Conservation (phyloP, 1,284 basidiomycete genomes). For the Tylopilus sp. region DNA sequence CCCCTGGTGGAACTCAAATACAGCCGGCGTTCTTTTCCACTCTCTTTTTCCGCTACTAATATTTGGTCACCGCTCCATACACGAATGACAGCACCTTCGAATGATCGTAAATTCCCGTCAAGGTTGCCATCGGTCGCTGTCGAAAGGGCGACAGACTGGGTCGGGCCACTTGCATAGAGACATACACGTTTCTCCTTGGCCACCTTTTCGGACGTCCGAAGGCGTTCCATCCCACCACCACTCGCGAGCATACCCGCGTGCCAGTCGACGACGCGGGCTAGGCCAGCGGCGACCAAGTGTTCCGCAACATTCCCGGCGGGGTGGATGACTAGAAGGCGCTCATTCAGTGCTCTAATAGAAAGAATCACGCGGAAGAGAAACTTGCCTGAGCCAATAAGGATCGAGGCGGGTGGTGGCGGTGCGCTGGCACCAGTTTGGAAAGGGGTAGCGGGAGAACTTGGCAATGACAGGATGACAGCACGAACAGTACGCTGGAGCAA, state of each 20-base stretch:
- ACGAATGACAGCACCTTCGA: constrained; percentile 83
- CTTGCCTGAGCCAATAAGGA: constrained; percentile 86
- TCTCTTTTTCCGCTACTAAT: constrained; percentile 73
- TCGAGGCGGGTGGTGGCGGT: constrained; percentile 66
- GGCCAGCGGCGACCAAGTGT: constrained; percentile 77
- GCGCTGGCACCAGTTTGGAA: constrained; percentile 70
- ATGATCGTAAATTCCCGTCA: constrained; percentile 39
- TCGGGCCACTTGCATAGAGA: constrained; percentile 66
- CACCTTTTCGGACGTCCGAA: constrained; percentile 78
- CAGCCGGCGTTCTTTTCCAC: constrained; percentile 74
- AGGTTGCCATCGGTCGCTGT: constrained; percentile 43
- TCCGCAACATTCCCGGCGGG: constrained; percentile 95
- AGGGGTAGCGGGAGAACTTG: constrained; percentile 75
- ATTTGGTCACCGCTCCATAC: constrained; percentile 94
- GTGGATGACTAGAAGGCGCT: constrained; percentile 60
- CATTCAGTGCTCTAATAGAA: constrained; percentile 1
- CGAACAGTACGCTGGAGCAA: constrained; percentile 87
- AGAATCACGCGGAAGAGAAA: constrained; percentile 3
- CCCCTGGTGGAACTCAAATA: constrained; percentile 89
- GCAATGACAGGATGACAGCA: constrained; percentile 85
- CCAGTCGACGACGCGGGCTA: constrained; percentile 95
- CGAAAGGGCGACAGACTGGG: constrained; percentile 34
- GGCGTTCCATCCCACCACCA: constrained; percentile 77
- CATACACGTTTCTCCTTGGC: constrained; percentile 82
- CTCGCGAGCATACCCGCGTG: constrained; percentile 91